Percentiles rank a stretch among this genome's conserved stretches.
Conservation (phyloP, 768 basidiomycete genomes). For the Termitomyces sp. region DNA sequence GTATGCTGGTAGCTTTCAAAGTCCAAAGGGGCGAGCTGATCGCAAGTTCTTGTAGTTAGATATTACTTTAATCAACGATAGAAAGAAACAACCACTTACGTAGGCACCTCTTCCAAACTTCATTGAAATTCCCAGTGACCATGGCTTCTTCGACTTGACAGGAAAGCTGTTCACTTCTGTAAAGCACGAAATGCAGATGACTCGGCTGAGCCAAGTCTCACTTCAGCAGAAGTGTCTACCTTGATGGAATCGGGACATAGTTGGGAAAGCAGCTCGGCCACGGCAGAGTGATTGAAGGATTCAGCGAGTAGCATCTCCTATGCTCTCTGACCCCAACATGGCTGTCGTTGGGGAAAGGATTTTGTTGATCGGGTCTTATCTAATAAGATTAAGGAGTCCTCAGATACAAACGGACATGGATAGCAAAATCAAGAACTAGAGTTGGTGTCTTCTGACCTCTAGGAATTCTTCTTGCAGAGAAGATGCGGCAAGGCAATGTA, state of each 20-base stretch:
- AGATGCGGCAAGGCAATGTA: too few species aligned
- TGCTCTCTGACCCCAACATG: neutral
- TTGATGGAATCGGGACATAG: neutral
- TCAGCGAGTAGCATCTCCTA: too few species aligned
- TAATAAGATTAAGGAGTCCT: too few species aligned
- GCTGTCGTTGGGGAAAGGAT: neutral
- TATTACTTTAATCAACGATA: neutral
- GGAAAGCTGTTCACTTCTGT: neutral
- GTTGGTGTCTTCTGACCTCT: too few species aligned
- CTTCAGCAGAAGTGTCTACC: neutral
- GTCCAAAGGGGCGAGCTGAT: neutral
- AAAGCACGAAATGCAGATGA: neutral
- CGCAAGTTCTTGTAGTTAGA: neutral
- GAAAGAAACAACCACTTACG: neutral
- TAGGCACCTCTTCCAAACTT: neutral
- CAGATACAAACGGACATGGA: too few species aligned
- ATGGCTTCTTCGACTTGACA: neutral
- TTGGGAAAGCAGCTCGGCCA: neutral
- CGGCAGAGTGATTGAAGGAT: neutral
- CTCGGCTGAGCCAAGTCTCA: neutral
- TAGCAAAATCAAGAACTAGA: too few species aligned
- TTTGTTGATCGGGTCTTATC: too few species aligned
- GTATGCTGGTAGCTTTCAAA: neutral
- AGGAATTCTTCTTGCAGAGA: too few species aligned
- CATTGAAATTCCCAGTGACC: neutral